phyloP scores from a whole-genome alignment of 257 asterid species.

The Fraxinus excelsior region DNA sequence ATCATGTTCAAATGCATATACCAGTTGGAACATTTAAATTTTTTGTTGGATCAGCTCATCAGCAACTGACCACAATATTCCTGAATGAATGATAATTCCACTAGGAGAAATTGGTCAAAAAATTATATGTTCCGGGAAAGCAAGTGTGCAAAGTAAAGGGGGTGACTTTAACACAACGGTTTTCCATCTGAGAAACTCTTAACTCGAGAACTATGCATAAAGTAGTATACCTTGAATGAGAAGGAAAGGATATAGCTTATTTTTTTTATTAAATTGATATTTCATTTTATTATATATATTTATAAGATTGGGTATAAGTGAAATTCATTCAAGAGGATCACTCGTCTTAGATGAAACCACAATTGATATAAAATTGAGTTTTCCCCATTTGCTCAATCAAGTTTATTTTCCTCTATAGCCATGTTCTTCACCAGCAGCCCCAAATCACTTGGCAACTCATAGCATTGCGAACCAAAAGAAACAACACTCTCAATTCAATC shows the following conservation, averaged over 20 bases:
- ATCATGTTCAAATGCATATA: background rate
- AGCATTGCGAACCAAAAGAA: background rate
- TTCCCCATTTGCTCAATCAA: background rate
- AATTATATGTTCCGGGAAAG: background rate
- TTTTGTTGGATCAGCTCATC: background rate
- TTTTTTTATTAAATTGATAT: background rate
- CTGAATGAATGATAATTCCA: background rate
- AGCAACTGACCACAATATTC: background rate
- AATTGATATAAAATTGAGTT: background rate
- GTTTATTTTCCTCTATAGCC: background rate
- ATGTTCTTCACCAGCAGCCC: background rate
- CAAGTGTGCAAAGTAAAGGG: background rate
- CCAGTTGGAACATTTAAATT: background rate
- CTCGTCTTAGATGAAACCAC: background rate
- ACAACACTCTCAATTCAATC: background rate
- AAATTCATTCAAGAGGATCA: background rate
- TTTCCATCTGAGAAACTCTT: background rate
- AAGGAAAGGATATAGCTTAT: background rate
- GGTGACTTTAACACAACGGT: background rate
- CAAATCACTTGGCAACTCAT: background rate
- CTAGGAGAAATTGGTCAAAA: background rate
- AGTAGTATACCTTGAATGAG: background rate
- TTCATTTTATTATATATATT: too few species aligned
- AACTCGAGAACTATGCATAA: background rate
- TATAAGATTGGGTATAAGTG: background rate